phyloP scores from a whole-genome alignment of 2,329 filamentous ascomycete genomes.

The Herpotrichia juniperi region DNA sequence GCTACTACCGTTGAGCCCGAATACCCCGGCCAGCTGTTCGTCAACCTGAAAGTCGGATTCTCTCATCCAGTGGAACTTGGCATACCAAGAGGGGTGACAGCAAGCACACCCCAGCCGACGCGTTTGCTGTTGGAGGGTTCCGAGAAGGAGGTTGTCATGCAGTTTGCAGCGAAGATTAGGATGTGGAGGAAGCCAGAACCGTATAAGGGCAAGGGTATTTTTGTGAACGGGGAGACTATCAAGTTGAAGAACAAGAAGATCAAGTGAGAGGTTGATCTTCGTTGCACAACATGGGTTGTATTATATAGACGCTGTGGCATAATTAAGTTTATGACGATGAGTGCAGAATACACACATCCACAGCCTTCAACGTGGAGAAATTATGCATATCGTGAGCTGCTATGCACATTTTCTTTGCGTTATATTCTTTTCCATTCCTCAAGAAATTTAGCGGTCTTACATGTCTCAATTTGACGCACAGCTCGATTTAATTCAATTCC shows the following conservation, averaged over 20 bases:
- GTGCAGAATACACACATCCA: not conserved
- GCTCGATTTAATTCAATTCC: too few relatives aligned
- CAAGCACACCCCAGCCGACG: slow-evolving; percentile 88
- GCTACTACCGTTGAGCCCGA: slow-evolving; percentile 69
- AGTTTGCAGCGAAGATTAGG: slow-evolving; percentile 87
- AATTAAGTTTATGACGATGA: too few relatives aligned
- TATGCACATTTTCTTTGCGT: too few relatives aligned
- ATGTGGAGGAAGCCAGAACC: slow-evolving; percentile 92
- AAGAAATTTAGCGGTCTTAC: too few relatives aligned
- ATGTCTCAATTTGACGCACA: too few relatives aligned
- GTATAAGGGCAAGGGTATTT: slow-evolving; percentile 99
- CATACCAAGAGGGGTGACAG: slow-evolving; percentile 81
- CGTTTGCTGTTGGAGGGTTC: slow-evolving; percentile 87
- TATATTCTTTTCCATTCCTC: too few relatives aligned
- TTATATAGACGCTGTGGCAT: not conserved
- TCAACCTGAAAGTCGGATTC: slow-evolving; percentile 94
- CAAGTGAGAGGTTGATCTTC: slow-evolving; percentile 51
- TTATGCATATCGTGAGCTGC: too few relatives aligned
- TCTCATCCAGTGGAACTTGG: slow-evolving; percentile 93
- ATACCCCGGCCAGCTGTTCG: slow-evolving; percentile 84
- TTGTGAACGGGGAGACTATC: slow-evolving; percentile 96
- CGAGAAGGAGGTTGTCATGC: slow-evolving; percentile 85
- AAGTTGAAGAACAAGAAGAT: slow-evolving; percentile 91
- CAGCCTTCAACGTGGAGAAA: too few relatives aligned
- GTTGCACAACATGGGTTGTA: not conserved